Evolutionary conservation across 1,284 basidiomycete species (phyloP).

Genomic region (Fistulinella staudtii): DNA sequence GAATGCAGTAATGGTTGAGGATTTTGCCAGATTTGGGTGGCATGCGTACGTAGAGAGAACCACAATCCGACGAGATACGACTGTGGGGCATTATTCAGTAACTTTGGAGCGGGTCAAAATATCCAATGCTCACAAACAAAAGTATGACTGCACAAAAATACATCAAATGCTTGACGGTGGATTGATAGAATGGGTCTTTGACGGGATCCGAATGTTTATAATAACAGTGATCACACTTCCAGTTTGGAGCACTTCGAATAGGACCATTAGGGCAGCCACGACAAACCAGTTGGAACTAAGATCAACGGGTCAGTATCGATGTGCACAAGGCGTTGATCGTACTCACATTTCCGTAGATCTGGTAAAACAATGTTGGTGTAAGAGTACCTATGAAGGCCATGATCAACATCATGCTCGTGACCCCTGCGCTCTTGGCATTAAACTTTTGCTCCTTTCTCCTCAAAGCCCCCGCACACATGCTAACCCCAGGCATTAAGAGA

Average conservation of each 20-base stretch:
- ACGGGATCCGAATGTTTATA: conserved; percentile 94
- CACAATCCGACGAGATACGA: conserved; percentile 97
- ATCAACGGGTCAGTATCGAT: conserved; percentile 3
- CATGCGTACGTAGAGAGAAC: conserved; percentile 98
- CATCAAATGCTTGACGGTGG: conserved; percentile 90
- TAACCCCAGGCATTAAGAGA: conserved; percentile 93
- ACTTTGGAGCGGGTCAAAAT: background rate
- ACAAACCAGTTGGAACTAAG: conserved; percentile 90
- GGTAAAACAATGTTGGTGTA: conserved; percentile 96
- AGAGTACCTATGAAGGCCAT: conserved; percentile 99
- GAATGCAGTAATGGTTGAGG: conserved; percentile 80
- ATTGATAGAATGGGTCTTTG: conserved; percentile 94
- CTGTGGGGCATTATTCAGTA: conserved; percentile 38
- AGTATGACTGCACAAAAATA: conserved; percentile 91
- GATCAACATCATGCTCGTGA: conserved; percentile 99
- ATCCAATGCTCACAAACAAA: conserved; percentile 66
- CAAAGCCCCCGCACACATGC: conserved; percentile 95
- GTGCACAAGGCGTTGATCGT: conserved; percentile 7
- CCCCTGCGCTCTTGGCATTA: conserved; percentile 97
- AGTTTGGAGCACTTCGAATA: conserved; percentile 45
- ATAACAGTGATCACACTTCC: conserved; percentile 90
- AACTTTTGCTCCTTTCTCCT: conserved; percentile 95
- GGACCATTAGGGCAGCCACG: conserved; percentile 72
- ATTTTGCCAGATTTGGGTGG: conserved; percentile 99
- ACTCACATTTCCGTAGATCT: conserved; percentile 95